These are phyloP conservation scores for Linum trigynum DNA, from an alignment of 345 rosid species.

Conservation along the genomic window DNA sequence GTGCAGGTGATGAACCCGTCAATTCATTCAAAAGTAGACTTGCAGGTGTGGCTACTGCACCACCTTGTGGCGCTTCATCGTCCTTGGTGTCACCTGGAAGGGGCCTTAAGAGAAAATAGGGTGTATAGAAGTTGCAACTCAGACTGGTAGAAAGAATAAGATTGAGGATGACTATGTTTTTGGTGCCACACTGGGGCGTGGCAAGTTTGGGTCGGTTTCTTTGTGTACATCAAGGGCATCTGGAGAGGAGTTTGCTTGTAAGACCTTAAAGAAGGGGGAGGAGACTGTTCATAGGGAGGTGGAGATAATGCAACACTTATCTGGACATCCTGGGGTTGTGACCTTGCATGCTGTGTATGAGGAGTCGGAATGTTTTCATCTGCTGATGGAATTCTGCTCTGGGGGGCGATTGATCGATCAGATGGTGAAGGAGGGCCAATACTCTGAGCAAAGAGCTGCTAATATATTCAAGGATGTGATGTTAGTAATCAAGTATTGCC, in stretches of 20 bases:
- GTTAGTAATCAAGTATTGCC: slow-evolving; percentile 64
- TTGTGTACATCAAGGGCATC: slow-evolving; percentile 51
- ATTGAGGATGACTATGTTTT: slow-evolving; percentile 65
- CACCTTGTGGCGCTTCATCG: slow-evolving; percentile 74
- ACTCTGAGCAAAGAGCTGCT: slow-evolving; percentile 46
- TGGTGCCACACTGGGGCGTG: slow-evolving; percentile 70
- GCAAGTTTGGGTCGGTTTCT: slow-evolving; percentile 72
- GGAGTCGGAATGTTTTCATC: slow-evolving; percentile 52
- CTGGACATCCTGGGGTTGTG: slow-evolving; percentile 56
- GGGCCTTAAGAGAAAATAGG: slow-evolving; percentile 95
- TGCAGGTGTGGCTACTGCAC: slow-evolving; percentile 84
- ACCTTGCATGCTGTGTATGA: slow-evolving; percentile 62
- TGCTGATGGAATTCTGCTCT: slow-evolving; percentile 62
- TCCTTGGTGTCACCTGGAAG: slow-evolving; percentile 66
- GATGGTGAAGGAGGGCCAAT: slow-evolving; percentile 53
- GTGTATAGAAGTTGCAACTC: slow-evolving; percentile 74
- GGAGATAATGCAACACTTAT: slow-evolving; percentile 50
- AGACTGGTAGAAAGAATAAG: slow-evolving; percentile 69
- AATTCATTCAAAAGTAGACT: slow-evolving; percentile 63
- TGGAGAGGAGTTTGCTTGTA: slow-evolving; percentile 52
- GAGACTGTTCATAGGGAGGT: slow-evolving; percentile 49
- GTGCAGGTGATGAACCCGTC: slow-evolving; percentile 34
- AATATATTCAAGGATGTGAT: slow-evolving; percentile 49
- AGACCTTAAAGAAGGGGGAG: slow-evolving; percentile 52
- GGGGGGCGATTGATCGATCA: slow-evolving; percentile 66